Percentiles rank a stretch among this genome's conserved stretches.
Conservation (phyloP, 1,284 basidiomycete species). For the Ceratobasidium sp. region DNA sequence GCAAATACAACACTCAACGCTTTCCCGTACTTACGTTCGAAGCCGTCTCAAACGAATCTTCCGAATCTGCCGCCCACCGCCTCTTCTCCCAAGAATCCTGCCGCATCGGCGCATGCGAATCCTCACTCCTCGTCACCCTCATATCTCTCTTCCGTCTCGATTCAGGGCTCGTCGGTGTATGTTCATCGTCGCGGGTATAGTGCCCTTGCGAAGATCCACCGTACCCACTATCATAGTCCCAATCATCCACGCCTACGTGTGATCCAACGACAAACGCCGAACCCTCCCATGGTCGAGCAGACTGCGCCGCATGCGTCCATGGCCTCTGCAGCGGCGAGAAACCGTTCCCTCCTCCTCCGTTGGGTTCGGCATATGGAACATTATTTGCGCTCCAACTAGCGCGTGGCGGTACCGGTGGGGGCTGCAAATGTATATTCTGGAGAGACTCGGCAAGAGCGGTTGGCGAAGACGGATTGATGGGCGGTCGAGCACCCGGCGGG, state of each 20-base stretch:
- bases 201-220: constrained; percentile 40
- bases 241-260: constrained; percentile 16
- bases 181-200: constrained; percentile 6
- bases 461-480: constrained; percentile 31
- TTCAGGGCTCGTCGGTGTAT: constrained; percentile 1
- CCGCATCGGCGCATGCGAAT: constrained; percentile 5
- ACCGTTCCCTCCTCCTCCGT: background rate
- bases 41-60: constrained; percentile 34
- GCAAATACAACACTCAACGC: background rate
- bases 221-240: constrained; percentile 41
- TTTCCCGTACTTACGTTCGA: constrained; percentile 12
- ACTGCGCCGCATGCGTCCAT: constrained; percentile 5
- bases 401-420: background rate
- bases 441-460: constrained; percentile 31
- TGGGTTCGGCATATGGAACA: constrained; percentile 9
- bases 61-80: constrained; percentile 31
- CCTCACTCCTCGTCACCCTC: constrained; percentile 23
- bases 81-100: constrained; percentile 29
- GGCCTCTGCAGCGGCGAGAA: constrained; percentile 16
- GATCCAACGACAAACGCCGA: constrained; percentile 37
- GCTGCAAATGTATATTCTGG: background rate
- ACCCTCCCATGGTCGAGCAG: constrained; percentile 33
- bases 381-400: background rate
- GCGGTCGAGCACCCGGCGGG: constrained; percentile 29
- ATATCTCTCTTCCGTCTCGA: constrained; percentile 2